phyloP scores from a whole-genome alignment of 495 filamentous ascomycete species.

The Polyplosphaeria fusca region DNA sequence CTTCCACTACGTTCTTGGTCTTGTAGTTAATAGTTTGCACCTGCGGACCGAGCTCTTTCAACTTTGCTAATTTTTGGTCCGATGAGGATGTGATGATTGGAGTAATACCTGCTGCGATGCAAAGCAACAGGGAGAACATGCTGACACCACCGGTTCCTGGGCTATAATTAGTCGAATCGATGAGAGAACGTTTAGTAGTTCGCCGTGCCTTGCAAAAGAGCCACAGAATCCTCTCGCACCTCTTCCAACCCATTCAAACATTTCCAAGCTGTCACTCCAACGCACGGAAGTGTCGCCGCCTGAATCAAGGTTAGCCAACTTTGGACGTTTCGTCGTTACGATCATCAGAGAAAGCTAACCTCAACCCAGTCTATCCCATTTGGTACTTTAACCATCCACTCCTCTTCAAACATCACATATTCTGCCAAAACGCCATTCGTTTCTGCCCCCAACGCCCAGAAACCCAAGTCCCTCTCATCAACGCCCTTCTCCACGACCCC shows the following conservation, averaged over 20 bases:
- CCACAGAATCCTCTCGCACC: constrained; percentile 2
- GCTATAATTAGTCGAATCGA: background rate
- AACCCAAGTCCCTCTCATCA: too few species aligned
- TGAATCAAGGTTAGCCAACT: too few species aligned
- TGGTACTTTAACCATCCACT: constrained; percentile 35
- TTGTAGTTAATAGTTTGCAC: constrained; percentile 37
- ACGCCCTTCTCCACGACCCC: too few species aligned
- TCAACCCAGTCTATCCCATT: constrained; percentile 13
- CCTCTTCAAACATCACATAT: constrained; percentile 39
- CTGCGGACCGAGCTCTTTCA: constrained; percentile 29
- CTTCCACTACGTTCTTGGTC: constrained; percentile 25
- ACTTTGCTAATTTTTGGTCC: constrained; percentile 35
- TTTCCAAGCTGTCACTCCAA: constrained; percentile 36
- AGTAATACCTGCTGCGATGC: constrained; percentile 31
- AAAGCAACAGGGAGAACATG: constrained; percentile 33
- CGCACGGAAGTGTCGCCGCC: constrained; percentile 36
- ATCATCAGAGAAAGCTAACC: constrained; percentile 29
- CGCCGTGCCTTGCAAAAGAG: constrained; percentile 8
- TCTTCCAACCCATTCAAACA: constrained; percentile 16
- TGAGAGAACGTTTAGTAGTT: too few species aligned
- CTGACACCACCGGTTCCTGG: constrained; percentile 36
- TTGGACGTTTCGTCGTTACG: too few species aligned
- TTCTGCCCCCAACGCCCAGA: too few species aligned
- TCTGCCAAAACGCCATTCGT: constrained; percentile 28
- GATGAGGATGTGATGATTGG: constrained; percentile 46